A percentile compares a stretch with the other conserved stretches of the same genome.
These are phyloP conservation scores for Pouteria campechiana DNA, from an alignment of 179 eudicot species.

Conservation along the genomic window DNA sequence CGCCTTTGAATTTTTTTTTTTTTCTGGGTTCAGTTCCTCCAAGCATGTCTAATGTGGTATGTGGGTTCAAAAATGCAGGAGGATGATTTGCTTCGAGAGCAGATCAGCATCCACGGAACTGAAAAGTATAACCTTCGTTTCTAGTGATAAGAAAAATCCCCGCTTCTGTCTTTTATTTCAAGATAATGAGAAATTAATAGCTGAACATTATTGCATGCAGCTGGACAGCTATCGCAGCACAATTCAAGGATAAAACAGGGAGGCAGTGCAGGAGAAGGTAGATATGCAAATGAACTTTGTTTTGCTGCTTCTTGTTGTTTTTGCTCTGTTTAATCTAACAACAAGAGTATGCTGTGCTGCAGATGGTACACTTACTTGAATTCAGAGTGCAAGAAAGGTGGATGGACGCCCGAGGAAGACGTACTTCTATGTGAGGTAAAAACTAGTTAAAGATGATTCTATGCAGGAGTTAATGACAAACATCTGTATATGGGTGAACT, in stretches of 20 bases:
- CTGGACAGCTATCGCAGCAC: conserved; percentile 88
- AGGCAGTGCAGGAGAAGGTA: conserved; percentile 98
- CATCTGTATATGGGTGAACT: too few species aligned
- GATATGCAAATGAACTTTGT: not conserved
- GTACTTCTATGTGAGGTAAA: conserved; percentile 88
- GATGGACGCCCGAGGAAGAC: conserved; percentile 99
- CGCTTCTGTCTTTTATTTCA: not conserved
- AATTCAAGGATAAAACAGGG: conserved; percentile 86
- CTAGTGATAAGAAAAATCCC: not conserved
- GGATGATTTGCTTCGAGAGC: conserved; percentile 91
- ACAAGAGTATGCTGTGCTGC: conserved; percentile 3
- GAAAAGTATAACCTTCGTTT: conserved; percentile 41
- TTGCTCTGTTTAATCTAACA: not conserved
- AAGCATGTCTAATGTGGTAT: not conserved
- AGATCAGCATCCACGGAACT: conserved; percentile 73
- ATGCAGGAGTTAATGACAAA: too few species aligned
- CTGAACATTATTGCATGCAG: conserved; percentile 26
- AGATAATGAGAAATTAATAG: not conserved
- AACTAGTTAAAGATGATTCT: too few species aligned
- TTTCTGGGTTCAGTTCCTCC: not conserved
- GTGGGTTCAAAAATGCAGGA: conserved; percentile 46
- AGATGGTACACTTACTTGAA: conserved; percentile 98
- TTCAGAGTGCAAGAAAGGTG: conserved; percentile 96
- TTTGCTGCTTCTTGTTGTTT: not conserved
- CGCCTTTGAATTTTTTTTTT: not conserved